phyloP scores from a whole-genome alignment of 2,329 filamentous ascomycete species.

The Pseudogymnoascus sp. region DNA sequence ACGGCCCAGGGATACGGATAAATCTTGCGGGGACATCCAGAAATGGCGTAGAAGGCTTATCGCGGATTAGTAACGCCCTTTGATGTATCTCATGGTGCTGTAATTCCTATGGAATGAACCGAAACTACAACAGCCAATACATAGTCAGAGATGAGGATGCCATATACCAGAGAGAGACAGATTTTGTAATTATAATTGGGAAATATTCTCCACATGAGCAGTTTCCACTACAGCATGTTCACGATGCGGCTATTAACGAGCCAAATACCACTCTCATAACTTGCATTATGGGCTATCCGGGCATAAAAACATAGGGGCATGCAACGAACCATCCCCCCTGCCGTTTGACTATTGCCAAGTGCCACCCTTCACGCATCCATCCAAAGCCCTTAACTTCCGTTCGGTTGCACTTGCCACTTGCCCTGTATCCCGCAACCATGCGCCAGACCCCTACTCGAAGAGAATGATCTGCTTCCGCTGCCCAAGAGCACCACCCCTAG shows the following conservation, averaged over 20 bases:
- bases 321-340: not conserved
- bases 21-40: not conserved
- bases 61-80: not conserved
- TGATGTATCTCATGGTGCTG: no score
- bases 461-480: constrained; percentile 1
- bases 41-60: not conserved
- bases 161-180: no score
- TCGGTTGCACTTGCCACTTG: not conserved
- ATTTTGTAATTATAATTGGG: no score
- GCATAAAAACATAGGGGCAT: not conserved
- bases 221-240: not conserved
- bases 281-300: not conserved
- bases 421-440: not conserved
- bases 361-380: not conserved
- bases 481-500: not conserved
- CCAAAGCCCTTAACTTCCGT: no score
- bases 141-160: not conserved
- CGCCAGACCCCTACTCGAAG: not conserved
- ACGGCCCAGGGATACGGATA: not conserved
- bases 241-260: not conserved
- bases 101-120: not conserved
- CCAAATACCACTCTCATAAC: not conserved
- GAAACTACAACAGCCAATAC: not conserved
- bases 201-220: not conserved
- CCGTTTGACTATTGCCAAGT: not conserved